Conservation (phyloP, 257 asterid genomes). For the Jaltomata sinuosa region DNA sequence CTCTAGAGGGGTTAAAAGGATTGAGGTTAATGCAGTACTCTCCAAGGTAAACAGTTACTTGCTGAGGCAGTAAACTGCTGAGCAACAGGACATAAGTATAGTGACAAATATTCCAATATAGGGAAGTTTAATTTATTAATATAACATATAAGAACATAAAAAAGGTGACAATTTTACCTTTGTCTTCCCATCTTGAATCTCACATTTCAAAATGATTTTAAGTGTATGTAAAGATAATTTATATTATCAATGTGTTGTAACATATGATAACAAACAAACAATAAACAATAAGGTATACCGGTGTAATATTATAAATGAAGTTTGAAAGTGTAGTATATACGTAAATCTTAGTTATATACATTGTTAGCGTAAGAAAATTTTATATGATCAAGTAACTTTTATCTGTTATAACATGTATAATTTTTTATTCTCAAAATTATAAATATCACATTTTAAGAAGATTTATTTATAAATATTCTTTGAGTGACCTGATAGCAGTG, state of each 20-base stretch:
- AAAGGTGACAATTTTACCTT: background rate
- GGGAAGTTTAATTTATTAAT: background rate
- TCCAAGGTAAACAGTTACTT: background rate
- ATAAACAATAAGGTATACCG: too few relatives aligned
- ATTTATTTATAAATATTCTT: too few relatives aligned
- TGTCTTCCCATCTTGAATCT: background rate
- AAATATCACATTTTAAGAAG: too few relatives aligned
- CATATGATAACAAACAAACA: background rate
- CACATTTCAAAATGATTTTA: background rate
- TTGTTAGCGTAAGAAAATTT: background rate
- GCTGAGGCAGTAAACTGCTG: background rate
- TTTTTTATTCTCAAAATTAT: background rate
- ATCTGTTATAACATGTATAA: background rate
- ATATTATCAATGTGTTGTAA: background rate
- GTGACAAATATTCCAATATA: background rate
- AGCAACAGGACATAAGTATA: background rate
- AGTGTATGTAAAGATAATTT: background rate
- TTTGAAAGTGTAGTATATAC: too few relatives aligned
- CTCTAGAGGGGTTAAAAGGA: background rate
- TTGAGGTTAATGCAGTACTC: background rate
- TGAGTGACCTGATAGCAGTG: too few relatives aligned
- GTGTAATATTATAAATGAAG: too few relatives aligned
- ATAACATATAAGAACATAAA: background rate
- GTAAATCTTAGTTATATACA: background rate
- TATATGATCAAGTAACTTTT: background rate